A percentile compares a stretch with the other conserved stretches of the same genome.
Evolutionary conservation across 1,139 yeast genomes (phyloP).

Genomic region (Yamadazyma epiphylla): DNA sequence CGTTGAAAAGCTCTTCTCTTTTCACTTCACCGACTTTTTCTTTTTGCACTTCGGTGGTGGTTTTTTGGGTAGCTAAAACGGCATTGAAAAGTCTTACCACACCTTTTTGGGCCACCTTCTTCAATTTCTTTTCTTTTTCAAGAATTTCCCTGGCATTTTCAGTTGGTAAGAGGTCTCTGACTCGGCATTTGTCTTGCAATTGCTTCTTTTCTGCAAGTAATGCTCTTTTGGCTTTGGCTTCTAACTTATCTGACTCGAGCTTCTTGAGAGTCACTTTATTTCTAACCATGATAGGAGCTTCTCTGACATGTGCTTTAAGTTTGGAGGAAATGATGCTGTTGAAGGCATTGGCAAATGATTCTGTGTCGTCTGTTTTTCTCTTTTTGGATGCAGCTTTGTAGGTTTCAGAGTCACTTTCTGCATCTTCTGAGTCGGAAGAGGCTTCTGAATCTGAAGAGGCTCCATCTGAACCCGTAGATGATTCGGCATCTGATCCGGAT

Average conservation of each 20-base stretch:
- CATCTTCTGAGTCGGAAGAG: constrained; percentile 17
- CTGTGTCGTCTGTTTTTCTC: constrained; percentile 60
- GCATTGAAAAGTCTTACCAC: constrained; percentile 92
- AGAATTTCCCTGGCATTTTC: constrained; percentile 52
- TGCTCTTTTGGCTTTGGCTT: constrained; percentile 74
- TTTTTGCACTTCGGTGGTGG: constrained; percentile 38
- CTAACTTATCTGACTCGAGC: constrained; percentile 77
- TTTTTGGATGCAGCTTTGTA: constrained; percentile 44
- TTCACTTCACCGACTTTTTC: constrained; percentile 37
- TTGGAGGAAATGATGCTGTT: constrained; percentile 80
- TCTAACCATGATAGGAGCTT: constrained; percentile 86
- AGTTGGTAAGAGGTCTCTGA: constrained; percentile 64
- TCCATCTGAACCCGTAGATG: too few relatives aligned
- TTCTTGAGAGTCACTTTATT: constrained; percentile 66
- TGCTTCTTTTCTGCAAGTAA: constrained; percentile 69
- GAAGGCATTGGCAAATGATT: constrained; percentile 76
- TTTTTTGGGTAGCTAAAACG: constrained; percentile 75
- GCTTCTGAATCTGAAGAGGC: constrained; percentile 6
- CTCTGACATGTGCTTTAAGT: constrained; percentile 82
- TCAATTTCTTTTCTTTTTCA: constrained; percentile 67
- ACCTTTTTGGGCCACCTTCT: constrained; percentile 90
- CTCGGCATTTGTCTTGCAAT: constrained; percentile 63
- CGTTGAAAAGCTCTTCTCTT: constrained; percentile 65
- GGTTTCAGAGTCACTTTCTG: constrained; percentile 38
- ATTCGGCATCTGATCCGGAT: too few relatives aligned